Base-by-base conservation (phyloP, 2,329 filamentous ascomycete species). In the Exophiala dermatitidis region DNA sequence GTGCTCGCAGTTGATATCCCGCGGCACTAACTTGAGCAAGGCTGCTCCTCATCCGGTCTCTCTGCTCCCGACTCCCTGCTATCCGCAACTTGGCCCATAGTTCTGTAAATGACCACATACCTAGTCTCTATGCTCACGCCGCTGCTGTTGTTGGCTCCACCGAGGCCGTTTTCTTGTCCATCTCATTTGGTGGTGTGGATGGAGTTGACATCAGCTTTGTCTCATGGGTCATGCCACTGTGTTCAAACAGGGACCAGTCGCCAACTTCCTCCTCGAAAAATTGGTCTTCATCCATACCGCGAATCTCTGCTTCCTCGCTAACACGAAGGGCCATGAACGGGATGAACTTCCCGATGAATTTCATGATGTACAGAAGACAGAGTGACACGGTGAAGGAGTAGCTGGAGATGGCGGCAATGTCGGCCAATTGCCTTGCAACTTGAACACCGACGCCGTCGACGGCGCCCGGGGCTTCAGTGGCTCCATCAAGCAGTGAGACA, bases 201-300 rank as follows among this genome's bases (percentile, higher is more conserved):
- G 44, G 32, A 8, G 44, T 37, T 6, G 44, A 47, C 8, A 36
- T 12, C 44, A 36, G n/a, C 32, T 37, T 36, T 3, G 44, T 5
- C 12, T 19, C 31, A 5, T 47, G 44, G 38, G 37, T 36, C n/a
- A 40, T 37, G 30, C 28, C 44, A 26, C 26, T 30, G 31, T 43
- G 30, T 10, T 69, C 64, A 26, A 66, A 54, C 46, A 75, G 65
- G 32, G 64, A 71, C 69, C 74, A 76, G 53, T 77, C 74, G 9
- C 74, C 75, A 63, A 81, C 79, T 67, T 78, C 74, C 68, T 79
- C 77, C 38, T 79, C 77, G 43, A 75, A 70, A 65, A 80, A 79
- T 63, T 79, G 74, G 37, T 78, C 72, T 5, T 72, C 60, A 59
- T 80, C 78, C 28, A 80, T 63, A 12, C 78, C 78, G 48, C 74